Evolutionary conservation across 805 yeast species (phyloP), one percentile per base, ranked within the genome.

Genomic region (Starmerella potacharoeniae): DNA sequence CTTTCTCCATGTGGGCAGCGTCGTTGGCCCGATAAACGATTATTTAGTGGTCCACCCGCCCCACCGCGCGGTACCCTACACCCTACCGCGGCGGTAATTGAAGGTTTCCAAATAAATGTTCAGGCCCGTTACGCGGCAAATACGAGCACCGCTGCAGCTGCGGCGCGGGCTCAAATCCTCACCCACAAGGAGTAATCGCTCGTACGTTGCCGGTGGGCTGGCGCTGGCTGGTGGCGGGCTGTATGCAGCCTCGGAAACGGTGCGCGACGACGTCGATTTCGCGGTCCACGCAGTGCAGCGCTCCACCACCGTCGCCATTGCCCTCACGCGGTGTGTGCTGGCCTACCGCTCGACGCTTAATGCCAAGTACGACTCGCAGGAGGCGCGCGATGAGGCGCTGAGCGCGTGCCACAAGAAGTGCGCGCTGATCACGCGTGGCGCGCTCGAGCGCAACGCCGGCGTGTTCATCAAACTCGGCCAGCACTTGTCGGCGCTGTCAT

Each of bases 391-490:
- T 2, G 60, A 64, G 4, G 91, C 83, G 0, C 68, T 91, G 50
- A 69, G 77, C 6, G 68, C 74, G 42, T 85, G 95, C 44, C 97
- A 93, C 66, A 67, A 73, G 55, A 72, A 73, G 54, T 89, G 96
- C 49, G 97, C 98, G 0, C 65, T 73, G 10, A 81, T 89, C 53
- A 87, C 98, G 0, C 73, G 87, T 54, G 69, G 72, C 44, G 96
- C 97, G 0, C 70, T 93, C 37, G 89, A 86, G 65, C 74, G 73
- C 34, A 93, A 93, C 65, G 97, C 96, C 16, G 98, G 98, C 1
- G 77, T 93, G 7, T 93, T 83, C 68, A 93, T 93, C 68, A 93
- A 93, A 68, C 72, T 93, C 45, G 98, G 99, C 11, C 98, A 93
- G 68, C 98, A 93, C 66, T 73, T 93, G 11, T 79, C 90, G 42